Base-by-base conservation (phyloP, 2,329 filamentous ascomycete genomes). In the Alternaria arborescens region DNA sequence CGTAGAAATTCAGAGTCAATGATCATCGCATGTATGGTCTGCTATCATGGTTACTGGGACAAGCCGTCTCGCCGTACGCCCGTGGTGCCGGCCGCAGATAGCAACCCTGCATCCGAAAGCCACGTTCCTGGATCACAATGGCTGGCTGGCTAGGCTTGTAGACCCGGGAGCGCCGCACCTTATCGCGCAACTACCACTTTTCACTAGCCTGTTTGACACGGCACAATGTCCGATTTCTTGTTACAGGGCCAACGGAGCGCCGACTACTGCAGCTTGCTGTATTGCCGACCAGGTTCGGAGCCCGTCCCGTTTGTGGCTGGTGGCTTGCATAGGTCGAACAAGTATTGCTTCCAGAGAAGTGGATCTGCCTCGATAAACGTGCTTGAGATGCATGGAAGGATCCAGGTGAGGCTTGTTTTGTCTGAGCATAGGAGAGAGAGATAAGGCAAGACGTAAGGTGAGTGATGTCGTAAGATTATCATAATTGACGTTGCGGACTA, bases 131-230 rank as follows among this genome's bases (percentile, higher is more conserved):
- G 40, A 43, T 24, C 30, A 44, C 24, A 50, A 18, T 59, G 44
- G 44, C 41, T 62, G 55, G 50, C 60, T 57, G 52, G 24, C 41
- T 47, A 55, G 36, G 32, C 40, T 32, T 24, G 32, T 57, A 36
- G 47, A 34, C 22, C 43, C 55, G 52, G 55, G 60, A 55, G 46
- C 56, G 55, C 51, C 55, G 55, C 60, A 55, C 55, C 48, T 54
- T 59, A 48, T 48, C 59, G 36, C 26, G 51, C 59, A 54, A 40
- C 57, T 52, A 52, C 40, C 42, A 48, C 38, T 20, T 16, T 43
- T 44, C 40, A 36, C 60, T 62, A 59, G 47, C 55, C 51, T 34
- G 32, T 62, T 52, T 50, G 41, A 47, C 20, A 22, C 59, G 34
- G 47, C 32, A 44, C 36, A 32, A 56, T 32, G 36, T 38, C 34